Evolutionary conservation across 352 stramenopile species (phyloP).

Genomic region (Globisporangium nodosum): DNA sequence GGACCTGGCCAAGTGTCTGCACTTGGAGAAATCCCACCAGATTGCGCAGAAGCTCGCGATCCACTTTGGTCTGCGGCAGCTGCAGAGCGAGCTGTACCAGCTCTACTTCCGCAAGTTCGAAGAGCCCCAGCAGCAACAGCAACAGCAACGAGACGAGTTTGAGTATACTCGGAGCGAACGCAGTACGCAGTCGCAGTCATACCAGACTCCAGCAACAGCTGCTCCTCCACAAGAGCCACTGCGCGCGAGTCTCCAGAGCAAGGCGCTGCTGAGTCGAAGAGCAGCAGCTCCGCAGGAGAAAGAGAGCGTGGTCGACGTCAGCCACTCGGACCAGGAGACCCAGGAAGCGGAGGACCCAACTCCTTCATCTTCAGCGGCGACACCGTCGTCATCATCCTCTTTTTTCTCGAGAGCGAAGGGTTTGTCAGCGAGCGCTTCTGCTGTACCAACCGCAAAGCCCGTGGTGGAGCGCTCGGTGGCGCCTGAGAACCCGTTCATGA

Average conservation of each 20-base stretch:
- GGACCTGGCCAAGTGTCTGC: constrained; percentile 75
- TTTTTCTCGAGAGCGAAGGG: constrained; percentile 8
- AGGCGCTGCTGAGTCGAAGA: constrained; percentile 14
- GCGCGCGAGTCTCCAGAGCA: constrained; percentile 9
- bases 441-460: background rate
- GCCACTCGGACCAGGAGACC: constrained; percentile 5
- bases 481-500: constrained; percentile 68
- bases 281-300: background rate
- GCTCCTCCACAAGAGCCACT: constrained; percentile 2
- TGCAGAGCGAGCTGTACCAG: constrained; percentile 69
- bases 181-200: background rate
- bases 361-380: too few relatives aligned
- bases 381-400: constrained; percentile 3
- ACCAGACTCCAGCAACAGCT: background rate
- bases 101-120: constrained; percentile 67
- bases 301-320: background rate
- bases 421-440: background rate
- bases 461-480: constrained; percentile 39
- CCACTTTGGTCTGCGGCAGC: constrained; percentile 68
- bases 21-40: constrained; percentile 77
- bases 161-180: background rate
- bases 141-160: constrained; percentile 9
- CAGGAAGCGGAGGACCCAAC: background rate
- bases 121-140: constrained; percentile 16
- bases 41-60: constrained; percentile 81